Evolutionary conservation across 768 basidiomycete species (phyloP).

Genomic region (Lactarius hengduanensis): DNA sequence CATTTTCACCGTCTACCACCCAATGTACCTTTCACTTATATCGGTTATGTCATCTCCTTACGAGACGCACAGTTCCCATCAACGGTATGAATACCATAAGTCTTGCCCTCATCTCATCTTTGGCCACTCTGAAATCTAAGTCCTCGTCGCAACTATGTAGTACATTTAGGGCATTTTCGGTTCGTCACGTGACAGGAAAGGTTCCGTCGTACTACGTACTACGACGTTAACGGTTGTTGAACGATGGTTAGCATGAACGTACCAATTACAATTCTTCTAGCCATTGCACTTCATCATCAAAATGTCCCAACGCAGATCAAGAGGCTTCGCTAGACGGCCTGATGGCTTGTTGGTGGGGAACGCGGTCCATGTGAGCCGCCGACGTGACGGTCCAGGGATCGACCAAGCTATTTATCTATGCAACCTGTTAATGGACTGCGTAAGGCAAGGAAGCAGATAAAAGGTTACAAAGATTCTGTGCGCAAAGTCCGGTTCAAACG

Average conservation of each 20-base stretch:
- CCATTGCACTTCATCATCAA: background rate
- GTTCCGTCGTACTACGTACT: too few relatives aligned
- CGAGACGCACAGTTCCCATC: too few relatives aligned
- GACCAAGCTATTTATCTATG: background rate
- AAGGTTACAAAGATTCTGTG: background rate
- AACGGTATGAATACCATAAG: too few relatives aligned
- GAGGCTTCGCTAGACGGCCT: background rate
- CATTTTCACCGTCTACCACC: too few relatives aligned
- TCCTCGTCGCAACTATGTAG: too few relatives aligned
- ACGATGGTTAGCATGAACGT: background rate
- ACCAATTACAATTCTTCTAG: background rate
- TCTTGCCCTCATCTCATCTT: too few relatives aligned
- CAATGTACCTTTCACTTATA: too few relatives aligned
- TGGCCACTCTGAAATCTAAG: too few relatives aligned
- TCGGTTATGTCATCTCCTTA: too few relatives aligned
- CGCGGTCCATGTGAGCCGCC: background rate
- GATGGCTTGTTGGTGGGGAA: background rate
- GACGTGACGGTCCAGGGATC: background rate
- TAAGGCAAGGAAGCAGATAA: background rate
- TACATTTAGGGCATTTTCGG: too few relatives aligned
- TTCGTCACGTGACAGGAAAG: too few relatives aligned
- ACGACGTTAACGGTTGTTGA: background rate
- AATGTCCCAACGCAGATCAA: background rate
- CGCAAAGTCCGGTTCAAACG: constrained; percentile 45
- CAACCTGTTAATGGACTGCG: background rate